Percentiles rank a stretch among this genome's conserved stretches.
These are phyloP conservation scores for Juncus effusus DNA, from an alignment of 176 grass and related monocot genomes.

Conservation along the genomic window DNA sequence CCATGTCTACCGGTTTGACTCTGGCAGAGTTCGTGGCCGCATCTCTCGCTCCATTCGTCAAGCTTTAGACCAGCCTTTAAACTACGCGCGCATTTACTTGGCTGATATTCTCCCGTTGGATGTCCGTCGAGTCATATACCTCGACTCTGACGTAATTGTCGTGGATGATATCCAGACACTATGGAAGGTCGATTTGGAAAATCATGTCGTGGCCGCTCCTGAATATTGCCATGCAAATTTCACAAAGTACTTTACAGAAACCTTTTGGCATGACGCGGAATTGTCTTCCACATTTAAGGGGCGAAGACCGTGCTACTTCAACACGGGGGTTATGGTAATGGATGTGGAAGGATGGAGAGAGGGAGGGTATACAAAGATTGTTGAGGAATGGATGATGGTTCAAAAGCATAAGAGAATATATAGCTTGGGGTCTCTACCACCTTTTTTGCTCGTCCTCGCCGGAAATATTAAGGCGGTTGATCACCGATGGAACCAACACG, in stretches of 20 bases:
- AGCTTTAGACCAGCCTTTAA: slow-evolving; percentile 87
- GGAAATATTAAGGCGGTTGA: slow-evolving; percentile 69
- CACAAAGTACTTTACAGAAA: slow-evolving; percentile 88
- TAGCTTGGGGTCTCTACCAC: slow-evolving; percentile 74
- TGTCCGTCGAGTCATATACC: slow-evolving; percentile 68
- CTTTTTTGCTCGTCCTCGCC: slow-evolving; percentile 62
- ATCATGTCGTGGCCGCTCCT: slow-evolving; percentile 58
- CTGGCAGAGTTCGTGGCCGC: slow-evolving; percentile 47
- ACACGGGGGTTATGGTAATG: slow-evolving; percentile 88
- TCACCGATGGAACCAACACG: slow-evolving; percentile 82
- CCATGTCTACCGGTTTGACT: slow-evolving; percentile 61
- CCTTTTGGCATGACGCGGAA: slow-evolving; percentile 56
- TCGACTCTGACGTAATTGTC: slow-evolving; percentile 85
- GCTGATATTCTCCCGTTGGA: slow-evolving; percentile 52
- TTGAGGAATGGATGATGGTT: slow-evolving; percentile 84
- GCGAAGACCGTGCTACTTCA: slow-evolving; percentile 63
- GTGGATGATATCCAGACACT: slow-evolving; percentile 64
- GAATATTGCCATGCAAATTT: slow-evolving; percentile 96
- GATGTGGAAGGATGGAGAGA: slow-evolving; percentile 49
- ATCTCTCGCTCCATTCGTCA: slow-evolving; percentile 83
- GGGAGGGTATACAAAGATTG: slow-evolving; percentile 37
- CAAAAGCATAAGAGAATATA: slow-evolving; percentile 70
- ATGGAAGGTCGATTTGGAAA: slow-evolving; percentile 52
- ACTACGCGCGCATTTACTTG: slow-evolving; percentile 93
- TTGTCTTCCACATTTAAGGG: slow-evolving; percentile 38